Percentiles rank a stretch among this genome's conserved stretches.
phyloP scores from a whole-genome alignment of 495 filamentous ascomycete genomes.

The Talaromyces stipitatus region DNA sequence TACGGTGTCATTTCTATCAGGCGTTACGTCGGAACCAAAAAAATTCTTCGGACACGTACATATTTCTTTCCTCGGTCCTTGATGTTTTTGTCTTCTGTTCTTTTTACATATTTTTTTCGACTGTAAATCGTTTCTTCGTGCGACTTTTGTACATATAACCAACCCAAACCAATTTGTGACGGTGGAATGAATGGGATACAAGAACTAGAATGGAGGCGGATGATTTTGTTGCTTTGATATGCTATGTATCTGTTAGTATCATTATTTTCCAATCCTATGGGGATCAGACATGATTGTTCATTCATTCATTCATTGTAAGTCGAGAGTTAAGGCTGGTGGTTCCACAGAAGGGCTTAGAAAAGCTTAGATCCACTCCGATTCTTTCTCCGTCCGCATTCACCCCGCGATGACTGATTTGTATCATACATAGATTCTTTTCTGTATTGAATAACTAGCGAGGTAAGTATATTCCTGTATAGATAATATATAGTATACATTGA shows the following conservation, averaged over 20 bases:
- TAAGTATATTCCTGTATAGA: background rate
- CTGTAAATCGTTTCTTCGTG: constrained; percentile 5
- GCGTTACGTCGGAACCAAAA: background rate
- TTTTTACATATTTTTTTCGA: constrained; percentile 1
- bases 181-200: background rate
- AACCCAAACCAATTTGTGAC: background rate
- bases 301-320: too few relatives aligned
- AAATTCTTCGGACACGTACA: background rate
- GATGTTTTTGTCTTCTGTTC: background rate
- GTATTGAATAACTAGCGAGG: background rate
- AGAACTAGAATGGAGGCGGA: background rate
- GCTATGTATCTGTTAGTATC: background rate
- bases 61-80: too few relatives aligned
- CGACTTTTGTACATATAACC: constrained; percentile 10
- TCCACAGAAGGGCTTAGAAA: background rate
- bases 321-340: too few relatives aligned
- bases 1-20: background rate
- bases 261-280: too few relatives aligned
- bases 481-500: background rate
- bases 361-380: background rate
- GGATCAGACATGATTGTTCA: background rate
- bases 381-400: background rate
- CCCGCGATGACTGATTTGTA: background rate
- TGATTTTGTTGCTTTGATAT: background rate
- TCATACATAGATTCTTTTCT: background rate